Base-by-base conservation (phyloP, 1,284 basidiomycete species). In the Cystobasidium pallidum region DNA sequence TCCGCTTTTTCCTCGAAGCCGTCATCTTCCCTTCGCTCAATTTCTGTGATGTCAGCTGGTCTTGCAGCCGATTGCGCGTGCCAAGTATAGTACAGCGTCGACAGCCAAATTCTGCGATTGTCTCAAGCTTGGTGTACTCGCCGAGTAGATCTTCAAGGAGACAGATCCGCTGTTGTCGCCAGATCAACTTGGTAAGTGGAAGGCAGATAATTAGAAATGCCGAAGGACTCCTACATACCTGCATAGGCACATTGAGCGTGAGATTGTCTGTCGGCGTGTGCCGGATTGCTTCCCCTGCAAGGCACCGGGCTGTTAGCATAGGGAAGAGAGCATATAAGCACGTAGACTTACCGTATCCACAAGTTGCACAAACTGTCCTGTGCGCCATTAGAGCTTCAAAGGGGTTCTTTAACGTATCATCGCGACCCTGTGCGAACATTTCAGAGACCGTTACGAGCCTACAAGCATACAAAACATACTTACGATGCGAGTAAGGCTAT, bases 351-450 rank as follows among this genome's bases (percentile, higher is more conserved):
- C 68, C 91, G 78, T 93, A 93, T 26, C 90, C 90, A 78, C 91
- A 93, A 61, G 87, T 84, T 51, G 89, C 84, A 76, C 92, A 93
- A 74, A 89, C 89, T 71, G 91, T 83, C 67, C 91, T 82, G 77
- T 92, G 91, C 4, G 91, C 91, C 3, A 90, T 91, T 74, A 92
- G 81, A 0, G 90, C 90, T 73, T 91, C 89, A 77, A 92, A 93
- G 6, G 80, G 80, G 61, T 77, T 79, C 11, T 68, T 74, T 13
- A 70, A 30, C 19, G 32, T 43, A 26, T 36, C 47, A 21, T 21
- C 71, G 36, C 36, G 17, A 21, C 47, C 75, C 58, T 62, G 34
- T 36, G 49, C 43, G 11, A 45, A 28, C 45, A 26, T 28, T 2
- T 19, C n/a, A 13, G 26, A 47, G 7, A 26, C 45, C 17, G 24